Evolutionary conservation across 306 rosid species (phyloP).

Genomic region (Casuarina glauca): DNA sequence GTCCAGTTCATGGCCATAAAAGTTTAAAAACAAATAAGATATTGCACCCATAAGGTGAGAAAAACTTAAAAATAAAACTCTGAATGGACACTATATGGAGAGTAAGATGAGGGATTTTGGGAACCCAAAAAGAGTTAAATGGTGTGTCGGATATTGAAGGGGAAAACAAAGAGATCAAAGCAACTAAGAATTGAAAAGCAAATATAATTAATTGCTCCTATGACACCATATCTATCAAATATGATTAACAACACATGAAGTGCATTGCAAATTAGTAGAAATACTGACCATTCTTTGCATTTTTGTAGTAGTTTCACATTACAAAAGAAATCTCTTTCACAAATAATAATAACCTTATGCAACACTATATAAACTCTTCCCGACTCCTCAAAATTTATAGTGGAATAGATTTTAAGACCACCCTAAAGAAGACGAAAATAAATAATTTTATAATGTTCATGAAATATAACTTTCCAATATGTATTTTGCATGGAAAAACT

Average conservation of each 20-base stretch:
- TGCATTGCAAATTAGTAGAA: not conserved
- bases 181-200: not conserved
- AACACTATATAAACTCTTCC: not conserved
- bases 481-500: constrained; percentile 9
- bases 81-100: not conserved
- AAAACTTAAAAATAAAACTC: no score
- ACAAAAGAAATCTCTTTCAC: not conserved
- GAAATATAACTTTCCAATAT: not conserved
- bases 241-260: not conserved
- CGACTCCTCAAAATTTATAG: not conserved
- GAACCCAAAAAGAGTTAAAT: not conserved
- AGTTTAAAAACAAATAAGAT: no score
- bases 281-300: not conserved
- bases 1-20: not conserved
- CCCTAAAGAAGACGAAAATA: not conserved
- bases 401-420: not conserved
- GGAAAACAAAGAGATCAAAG: not conserved
- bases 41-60: no score
- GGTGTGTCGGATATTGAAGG: not conserved
- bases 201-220: not conserved
- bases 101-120: not conserved
- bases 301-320: constrained; percentile 9
- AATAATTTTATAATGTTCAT: constrained; percentile 7
- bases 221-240: not conserved
- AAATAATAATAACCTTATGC: not conserved